Conservation (phyloP, 148 eudicot species). For the Rhododendron ferrugineum region DNA sequence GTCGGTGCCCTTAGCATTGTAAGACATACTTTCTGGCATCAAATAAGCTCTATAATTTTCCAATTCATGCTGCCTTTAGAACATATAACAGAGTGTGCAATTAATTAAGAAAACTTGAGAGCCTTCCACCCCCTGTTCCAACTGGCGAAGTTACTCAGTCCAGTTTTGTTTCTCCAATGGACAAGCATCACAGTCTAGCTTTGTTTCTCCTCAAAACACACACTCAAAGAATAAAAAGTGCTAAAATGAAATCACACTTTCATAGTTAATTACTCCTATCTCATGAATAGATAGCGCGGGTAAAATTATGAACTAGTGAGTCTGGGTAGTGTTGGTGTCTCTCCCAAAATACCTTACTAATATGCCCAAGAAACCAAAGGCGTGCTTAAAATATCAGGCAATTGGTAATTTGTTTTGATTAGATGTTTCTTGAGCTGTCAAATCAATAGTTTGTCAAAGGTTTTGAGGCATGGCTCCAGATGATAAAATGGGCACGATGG, state of each 20-base stretch:
- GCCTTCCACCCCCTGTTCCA: background rate
- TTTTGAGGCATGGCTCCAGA: background rate
- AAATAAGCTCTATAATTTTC: background rate
- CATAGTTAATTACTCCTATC: background rate
- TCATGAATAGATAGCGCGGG: background rate
- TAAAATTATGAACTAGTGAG: background rate
- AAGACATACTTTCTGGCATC: slow-evolving; percentile 24
- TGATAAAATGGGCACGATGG: background rate
- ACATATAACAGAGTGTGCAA: background rate
- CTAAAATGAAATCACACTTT: background rate
- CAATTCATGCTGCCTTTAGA: background rate
- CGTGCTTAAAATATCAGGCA: background rate
- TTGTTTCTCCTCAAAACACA: background rate
- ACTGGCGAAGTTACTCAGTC: background rate
- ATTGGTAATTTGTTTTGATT: background rate
- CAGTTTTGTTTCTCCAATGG: background rate
- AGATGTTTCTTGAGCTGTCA: background rate
- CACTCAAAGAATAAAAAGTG: background rate
- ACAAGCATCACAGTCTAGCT: background rate
- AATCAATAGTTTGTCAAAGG: background rate
- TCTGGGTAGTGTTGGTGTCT: background rate
- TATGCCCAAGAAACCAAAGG: background rate
- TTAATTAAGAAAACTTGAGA: background rate
- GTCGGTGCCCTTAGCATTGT: slow-evolving; percentile 97
- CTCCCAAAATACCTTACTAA: background rate